Conservation (phyloP, 495 filamentous ascomycete species). For the Annulohypoxylon bovei region DNA sequence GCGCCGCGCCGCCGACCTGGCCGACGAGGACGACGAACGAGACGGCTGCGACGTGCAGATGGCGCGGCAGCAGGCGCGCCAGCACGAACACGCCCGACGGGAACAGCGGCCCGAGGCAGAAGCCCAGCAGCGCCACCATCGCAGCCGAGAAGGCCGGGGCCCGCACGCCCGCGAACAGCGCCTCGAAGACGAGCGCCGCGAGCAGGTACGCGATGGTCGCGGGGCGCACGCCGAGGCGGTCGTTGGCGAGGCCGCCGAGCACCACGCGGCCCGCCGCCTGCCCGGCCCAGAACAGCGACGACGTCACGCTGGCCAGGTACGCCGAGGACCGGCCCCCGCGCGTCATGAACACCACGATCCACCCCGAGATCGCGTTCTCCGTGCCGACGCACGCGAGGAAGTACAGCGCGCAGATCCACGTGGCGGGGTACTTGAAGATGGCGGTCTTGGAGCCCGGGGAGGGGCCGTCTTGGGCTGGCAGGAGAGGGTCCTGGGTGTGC, state of each 20-base stretch:
- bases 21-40: constrained; percentile 77
- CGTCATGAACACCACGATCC: constrained; percentile 80
- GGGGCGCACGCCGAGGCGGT: constrained; percentile 67
- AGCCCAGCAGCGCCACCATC: constrained; percentile 69
- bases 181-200: constrained; percentile 67
- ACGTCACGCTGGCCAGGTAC: constrained; percentile 73
- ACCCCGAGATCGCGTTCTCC: constrained; percentile 76
- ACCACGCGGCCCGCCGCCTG: constrained; percentile 71
- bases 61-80: constrained; percentile 71
- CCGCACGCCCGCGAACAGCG: constrained; percentile 74
- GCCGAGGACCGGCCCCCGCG: constrained; percentile 69
- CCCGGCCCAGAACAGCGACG: constrained; percentile 77
- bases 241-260: constrained; percentile 65
- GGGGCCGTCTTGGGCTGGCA: constrained; percentile 31
- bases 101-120: constrained; percentile 74
- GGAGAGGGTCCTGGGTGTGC: constrained; percentile 41
- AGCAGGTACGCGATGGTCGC: constrained; percentile 58
- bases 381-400: constrained; percentile 74
- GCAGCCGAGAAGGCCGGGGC: constrained; percentile 68
- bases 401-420: constrained; percentile 74
- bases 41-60: constrained; percentile 74
- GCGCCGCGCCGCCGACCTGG: constrained; percentile 70
- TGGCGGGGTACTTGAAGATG: constrained; percentile 50
- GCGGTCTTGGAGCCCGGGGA: constrained; percentile 34
- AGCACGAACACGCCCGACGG: constrained; percentile 71